phyloP scores from a whole-genome alignment of 208 protist genomes.

The Trypanosoma melophagium region DNA sequence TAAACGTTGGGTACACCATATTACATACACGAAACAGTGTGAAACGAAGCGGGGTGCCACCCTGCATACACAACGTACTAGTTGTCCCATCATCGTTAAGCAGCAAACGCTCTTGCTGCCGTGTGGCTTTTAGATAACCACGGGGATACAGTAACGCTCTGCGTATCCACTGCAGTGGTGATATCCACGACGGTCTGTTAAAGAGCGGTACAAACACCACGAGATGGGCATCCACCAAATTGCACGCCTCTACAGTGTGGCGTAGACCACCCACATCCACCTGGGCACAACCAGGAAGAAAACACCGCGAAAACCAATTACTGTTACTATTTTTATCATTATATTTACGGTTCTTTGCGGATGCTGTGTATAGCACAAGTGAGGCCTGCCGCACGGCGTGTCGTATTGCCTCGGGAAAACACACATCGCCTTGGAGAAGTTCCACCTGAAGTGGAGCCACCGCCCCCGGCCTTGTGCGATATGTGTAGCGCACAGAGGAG shows the following conservation, averaged over 20 bases:
- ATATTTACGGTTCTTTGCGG: too few relatives aligned
- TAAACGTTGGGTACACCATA: slow-evolving; percentile 61
- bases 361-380: slow-evolving; percentile 52
- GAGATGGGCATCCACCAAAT: slow-evolving; percentile 67
- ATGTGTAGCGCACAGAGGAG: slow-evolving; percentile 5
- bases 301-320: not conserved
- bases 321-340: slow-evolving; percentile 19
- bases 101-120: slow-evolving; percentile 53
- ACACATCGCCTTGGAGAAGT: slow-evolving; percentile 53
- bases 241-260: slow-evolving; percentile 53
- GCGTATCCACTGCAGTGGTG: slow-evolving; percentile 65
- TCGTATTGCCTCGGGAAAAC: slow-evolving; percentile 37
- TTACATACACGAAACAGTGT: slow-evolving; percentile 61
- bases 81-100: slow-evolving; percentile 39
- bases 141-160: slow-evolving; percentile 36
- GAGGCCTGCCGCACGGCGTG: slow-evolving; percentile 52
- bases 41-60: slow-evolving; percentile 49
- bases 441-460: slow-evolving; percentile 27
- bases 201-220: slow-evolving; percentile 61
- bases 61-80: slow-evolving; percentile 44
- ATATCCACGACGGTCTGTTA: slow-evolving; percentile 48
- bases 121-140: slow-evolving; percentile 54
- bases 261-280: slow-evolving; percentile 39
- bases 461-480: not conserved
- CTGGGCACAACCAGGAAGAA: not conserved